Percentiles rank a stretch among this genome's conserved stretches.
Conservation (phyloP, 2,329 filamentous ascomycete species). For the Sclerotinia sclerotiorum region DNA sequence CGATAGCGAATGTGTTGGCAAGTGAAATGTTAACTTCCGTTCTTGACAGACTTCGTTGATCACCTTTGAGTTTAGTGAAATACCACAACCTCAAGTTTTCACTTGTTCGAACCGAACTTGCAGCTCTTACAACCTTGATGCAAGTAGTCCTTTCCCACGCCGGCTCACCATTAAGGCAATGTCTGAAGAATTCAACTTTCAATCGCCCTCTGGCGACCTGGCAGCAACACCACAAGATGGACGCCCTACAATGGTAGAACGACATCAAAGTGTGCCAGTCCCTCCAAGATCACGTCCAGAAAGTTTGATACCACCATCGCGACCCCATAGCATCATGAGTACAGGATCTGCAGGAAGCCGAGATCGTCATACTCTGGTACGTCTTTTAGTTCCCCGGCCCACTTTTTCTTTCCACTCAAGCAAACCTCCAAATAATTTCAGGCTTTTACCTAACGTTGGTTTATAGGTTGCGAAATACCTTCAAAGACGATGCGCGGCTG, state of each 20-base stretch:
- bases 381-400: constrained; percentile 6
- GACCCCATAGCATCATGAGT: constrained; percentile 26
- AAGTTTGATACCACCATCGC: constrained; percentile 6
- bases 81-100: constrained; percentile 5
- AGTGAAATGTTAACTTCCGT: constrained; percentile 15
- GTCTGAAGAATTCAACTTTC: constrained; percentile 23
- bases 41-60: neutral
- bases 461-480: constrained; percentile 28
- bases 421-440: neutral
- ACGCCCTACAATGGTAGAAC: constrained; percentile 26
- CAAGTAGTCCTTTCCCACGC: neutral
- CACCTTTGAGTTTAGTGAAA: neutral
- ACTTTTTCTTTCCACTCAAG: neutral
- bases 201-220: constrained; percentile 3
- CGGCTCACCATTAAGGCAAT: neutral
- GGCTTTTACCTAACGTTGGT: constrained; percentile 2
- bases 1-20: constrained; percentile 17
- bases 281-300: neutral
- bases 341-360: constrained; percentile 24
- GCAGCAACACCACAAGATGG: neutral
- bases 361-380: constrained; percentile 27
- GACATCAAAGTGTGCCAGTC: constrained; percentile 19
- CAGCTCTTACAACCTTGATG: neutral
- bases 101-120: neutral
- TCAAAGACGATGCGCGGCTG: constrained; percentile 25